Base-by-base conservation (phyloP, 257 asterid genomes). In the Craterostigma plantagineum region DNA sequence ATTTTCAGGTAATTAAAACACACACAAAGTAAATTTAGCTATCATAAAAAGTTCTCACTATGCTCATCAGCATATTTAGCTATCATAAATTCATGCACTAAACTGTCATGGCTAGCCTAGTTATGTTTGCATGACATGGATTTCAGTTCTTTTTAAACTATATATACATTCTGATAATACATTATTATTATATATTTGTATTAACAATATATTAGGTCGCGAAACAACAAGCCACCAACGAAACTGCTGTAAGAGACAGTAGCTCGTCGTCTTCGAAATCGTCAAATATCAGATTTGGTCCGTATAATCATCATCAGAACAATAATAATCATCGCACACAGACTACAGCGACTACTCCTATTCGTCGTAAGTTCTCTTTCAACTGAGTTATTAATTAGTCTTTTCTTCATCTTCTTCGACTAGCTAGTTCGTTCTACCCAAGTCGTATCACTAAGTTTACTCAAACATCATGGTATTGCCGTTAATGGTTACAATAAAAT, bases 1-100 rank as follows among this genome's bases (percentile, higher is more conserved):
- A 77, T 68, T 49, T 68, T 45, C 94, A 85, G 94, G 96, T 84
- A 55, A 10, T 7, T 35, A 35, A 35, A n/a, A n/a, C n/a, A n/a
- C 13, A 10, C 40, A 35, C 11, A 35, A n/a, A n/a, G n/a, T n/a
- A n/a, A n/a, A n/a, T n/a, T n/a, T n/a, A n/a, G n/a, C n/a, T n/a
- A n/a, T n/a, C n/a, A n/a, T n/a, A n/a, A n/a, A n/a, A n/a, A n/a
- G n/a, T n/a, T n/a, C n/a, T n/a, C n/a, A n/a, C n/a, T n/a, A n/a
- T n/a, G n/a, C n/a, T n/a, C n/a, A n/a, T n/a, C n/a, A n/a, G n/a
- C n/a, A n/a, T n/a, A n/a, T n/a, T n/a, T n/a, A n/a, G n/a, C n/a
- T n/a, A n/a, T n/a, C n/a, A n/a, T n/a, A n/a, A n/a, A n/a, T n/a
- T n/a, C n/a, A n/a, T n/a, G n/a, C n/a, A n/a, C n/a, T n/a, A n/a